Base-by-base conservation (phyloP, 2,329 filamentous ascomycete genomes). In the Fusarium annulatum region DNA sequence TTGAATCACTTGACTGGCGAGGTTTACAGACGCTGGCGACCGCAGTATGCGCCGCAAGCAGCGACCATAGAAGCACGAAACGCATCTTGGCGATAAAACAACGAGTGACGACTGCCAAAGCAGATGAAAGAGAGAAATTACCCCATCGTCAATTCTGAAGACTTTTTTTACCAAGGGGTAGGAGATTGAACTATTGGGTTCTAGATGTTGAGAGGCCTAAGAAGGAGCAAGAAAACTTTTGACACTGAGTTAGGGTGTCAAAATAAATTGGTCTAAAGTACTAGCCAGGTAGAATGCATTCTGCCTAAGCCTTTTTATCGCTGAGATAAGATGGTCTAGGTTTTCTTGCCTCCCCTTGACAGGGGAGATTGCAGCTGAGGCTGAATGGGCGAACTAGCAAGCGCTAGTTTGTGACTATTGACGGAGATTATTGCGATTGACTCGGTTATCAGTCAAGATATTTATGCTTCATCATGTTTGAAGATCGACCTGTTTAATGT, bases 241-340 rank as follows among this genome's bases (percentile, higher is more conserved):
- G 0, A 5, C 5, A 15, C 1, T 10, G 6, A 4, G 1, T 7
- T 5, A 3, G 19, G 3, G 0, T 30, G 28, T 11, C 3, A 18
- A 18, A n/a, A 49, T 49, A 49, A 49, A 5, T 7, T 4, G 2
- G 21, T 30, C 7, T 12, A 18, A 11, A 1, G 0, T 9, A 30
- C 9, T 30, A 30, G 30, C 30, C 30, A 30, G 30, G 9, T 11
- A 30, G 10, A 30, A 11, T 10, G 30, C 30, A 3, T 30, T 10
- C 30, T 30, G 30, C 30, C 14, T 3, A 2, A 2, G 4, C 9
- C 3, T n/a, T 49, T 30, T 18, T 9, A 7, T n/a, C 1, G n/a
- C 3, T 2, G 6, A n/a, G 2, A n/a, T 9, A 12, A 33, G 21
- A 7, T 2, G 21, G 0, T 15, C 21, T 21, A 8, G 6, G 2